Percentiles rank a stretch among this genome's conserved stretches.
These are phyloP conservation scores for Blastobotrys serpentis DNA, from an alignment of 1,139 yeast species.

Conservation along the genomic window DNA sequence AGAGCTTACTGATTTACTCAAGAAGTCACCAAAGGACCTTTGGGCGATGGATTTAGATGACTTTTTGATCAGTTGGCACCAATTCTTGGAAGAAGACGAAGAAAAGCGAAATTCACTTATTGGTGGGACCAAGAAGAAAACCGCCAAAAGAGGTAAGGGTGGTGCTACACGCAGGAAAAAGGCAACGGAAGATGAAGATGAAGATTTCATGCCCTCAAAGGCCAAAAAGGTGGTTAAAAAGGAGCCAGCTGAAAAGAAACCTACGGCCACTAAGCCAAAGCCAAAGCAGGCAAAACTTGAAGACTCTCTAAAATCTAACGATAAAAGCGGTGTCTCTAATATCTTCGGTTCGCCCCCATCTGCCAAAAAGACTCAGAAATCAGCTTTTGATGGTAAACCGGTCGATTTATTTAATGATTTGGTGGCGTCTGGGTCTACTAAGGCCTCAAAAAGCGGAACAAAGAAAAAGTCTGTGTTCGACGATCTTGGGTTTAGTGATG, in stretches of 20 bases:
- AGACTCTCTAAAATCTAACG: background rate
- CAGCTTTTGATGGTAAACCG: slow-evolving; percentile 33
- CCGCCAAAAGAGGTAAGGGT: slow-evolving; percentile 24
- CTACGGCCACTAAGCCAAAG: slow-evolving; percentile 12
- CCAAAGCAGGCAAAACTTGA: slow-evolving; percentile 15
- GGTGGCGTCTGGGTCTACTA: slow-evolving; percentile 11
- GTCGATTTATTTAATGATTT: slow-evolving; percentile 33
- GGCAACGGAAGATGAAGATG: slow-evolving; percentile 24
- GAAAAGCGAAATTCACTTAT: slow-evolving; percentile 38
- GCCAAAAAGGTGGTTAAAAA: slow-evolving; percentile 19
- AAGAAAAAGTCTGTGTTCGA: slow-evolving; percentile 16
- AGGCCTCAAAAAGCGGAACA: slow-evolving; percentile 9
- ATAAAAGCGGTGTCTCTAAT: slow-evolving; percentile 18
- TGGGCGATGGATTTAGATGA: slow-evolving; percentile 83
- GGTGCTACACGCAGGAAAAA: slow-evolving; percentile 16
- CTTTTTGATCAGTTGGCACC: slow-evolving; percentile 65
- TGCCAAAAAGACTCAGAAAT: slow-evolving; percentile 20
- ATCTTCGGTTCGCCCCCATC: slow-evolving; percentile 34
- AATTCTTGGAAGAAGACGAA: slow-evolving; percentile 57
- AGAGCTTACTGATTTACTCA: slow-evolving; percentile 66
- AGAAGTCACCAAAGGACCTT: slow-evolving; percentile 76
- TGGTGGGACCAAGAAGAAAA: slow-evolving; percentile 27
- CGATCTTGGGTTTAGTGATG: slow-evolving; percentile 11
- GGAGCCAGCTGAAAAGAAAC: slow-evolving; percentile 10
- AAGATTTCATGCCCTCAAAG: slow-evolving; percentile 24